Evolutionary conservation across 2,329 filamentous ascomycete species (phyloP).

Genomic region (Gaeumannomyces tritici): DNA sequence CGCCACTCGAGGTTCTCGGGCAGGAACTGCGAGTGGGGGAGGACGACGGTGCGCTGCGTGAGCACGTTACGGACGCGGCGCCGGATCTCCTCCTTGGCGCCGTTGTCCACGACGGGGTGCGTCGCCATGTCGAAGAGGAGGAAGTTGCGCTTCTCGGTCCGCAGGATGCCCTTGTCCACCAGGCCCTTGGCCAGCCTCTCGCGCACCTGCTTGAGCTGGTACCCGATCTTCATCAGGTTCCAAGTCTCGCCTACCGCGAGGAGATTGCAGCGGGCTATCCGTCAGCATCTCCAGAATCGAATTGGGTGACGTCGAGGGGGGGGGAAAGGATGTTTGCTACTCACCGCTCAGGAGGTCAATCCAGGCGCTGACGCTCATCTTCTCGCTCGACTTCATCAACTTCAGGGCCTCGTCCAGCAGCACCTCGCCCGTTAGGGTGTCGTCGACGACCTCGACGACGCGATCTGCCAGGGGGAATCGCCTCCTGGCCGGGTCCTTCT

Average conservation of each 20-base stretch:
- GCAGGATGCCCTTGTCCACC: slow-evolving; percentile 96
- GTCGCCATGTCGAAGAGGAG: slow-evolving; percentile 99
- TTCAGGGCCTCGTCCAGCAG: slow-evolving; percentile 95
- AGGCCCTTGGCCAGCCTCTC: slow-evolving; percentile 95
- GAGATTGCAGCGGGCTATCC: slow-evolving; percentile 1
- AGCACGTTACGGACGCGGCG: slow-evolving; percentile 86
- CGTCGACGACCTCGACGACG: slow-evolving; percentile 93
- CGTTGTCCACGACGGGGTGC: slow-evolving; percentile 90
- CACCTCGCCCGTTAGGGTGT: slow-evolving; percentile 92
- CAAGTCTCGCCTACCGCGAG: slow-evolving; percentile 78
- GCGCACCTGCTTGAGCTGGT: slow-evolving; percentile 97
- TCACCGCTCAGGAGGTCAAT: slow-evolving; percentile 98
- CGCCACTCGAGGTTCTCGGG: slow-evolving; percentile 92
- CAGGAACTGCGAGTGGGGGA: slow-evolving; percentile 77
- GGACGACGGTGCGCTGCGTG: slow-evolving; percentile 86
- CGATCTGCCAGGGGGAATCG: slow-evolving; percentile 89
- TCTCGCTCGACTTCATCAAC: slow-evolving; percentile 99
- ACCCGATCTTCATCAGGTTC: slow-evolving; percentile 99
- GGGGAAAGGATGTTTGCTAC: slow-evolving; percentile 14
- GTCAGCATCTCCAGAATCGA: background rate
- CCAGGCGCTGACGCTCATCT: slow-evolving; percentile 99
- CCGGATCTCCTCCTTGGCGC: slow-evolving; percentile 95
- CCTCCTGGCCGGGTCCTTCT: slow-evolving; percentile 86
- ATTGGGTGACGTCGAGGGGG: background rate
- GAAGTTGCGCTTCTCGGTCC: slow-evolving; percentile 99